Percentiles rank a stretch among this genome's conserved stretches.
These are phyloP conservation scores for Hypoxylon crocopeplum DNA, from an alignment of 495 filamentous ascomycete genomes.

Conservation along the genomic window DNA sequence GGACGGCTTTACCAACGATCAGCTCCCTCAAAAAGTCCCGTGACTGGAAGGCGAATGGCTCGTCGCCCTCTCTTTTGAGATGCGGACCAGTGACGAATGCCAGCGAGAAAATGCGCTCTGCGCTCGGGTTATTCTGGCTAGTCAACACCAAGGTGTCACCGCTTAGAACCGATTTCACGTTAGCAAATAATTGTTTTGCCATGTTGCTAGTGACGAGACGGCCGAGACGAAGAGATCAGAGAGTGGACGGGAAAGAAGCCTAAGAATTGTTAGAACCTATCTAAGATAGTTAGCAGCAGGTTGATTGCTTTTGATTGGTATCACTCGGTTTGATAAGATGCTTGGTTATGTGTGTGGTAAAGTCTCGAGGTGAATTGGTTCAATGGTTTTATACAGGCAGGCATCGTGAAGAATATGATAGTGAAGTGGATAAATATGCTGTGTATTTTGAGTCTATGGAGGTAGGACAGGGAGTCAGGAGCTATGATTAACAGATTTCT, in stretches of 20 bases:
- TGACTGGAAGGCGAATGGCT: constrained; percentile 90
- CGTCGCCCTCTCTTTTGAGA: constrained; percentile 86
- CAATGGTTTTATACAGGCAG: too few relatives aligned
- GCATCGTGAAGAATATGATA: constrained; percentile 1
- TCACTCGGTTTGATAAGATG: too few relatives aligned
- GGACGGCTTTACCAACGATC: constrained; percentile 83
- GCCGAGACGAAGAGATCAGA: neutral
- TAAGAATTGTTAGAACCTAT: constrained; percentile 23
- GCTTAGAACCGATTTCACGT: constrained; percentile 91
- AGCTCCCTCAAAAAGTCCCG: constrained; percentile 87
- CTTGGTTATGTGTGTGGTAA: too few relatives aligned
- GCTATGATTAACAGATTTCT: neutral
- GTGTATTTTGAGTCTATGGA: too few relatives aligned
- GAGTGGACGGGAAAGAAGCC: constrained; percentile 26
- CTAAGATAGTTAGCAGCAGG: constrained; percentile 9
- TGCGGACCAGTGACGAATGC: constrained; percentile 91
- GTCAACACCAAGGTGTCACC: constrained; percentile 89
- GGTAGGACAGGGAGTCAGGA: neutral
- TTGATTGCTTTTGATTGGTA: too few relatives aligned
- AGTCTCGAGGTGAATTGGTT: too few relatives aligned
- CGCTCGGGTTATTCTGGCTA: constrained; percentile 72
- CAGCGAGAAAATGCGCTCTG: constrained; percentile 84
- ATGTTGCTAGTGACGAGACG: constrained; percentile 38
- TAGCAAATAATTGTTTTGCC: constrained; percentile 63
- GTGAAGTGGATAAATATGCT: too few relatives aligned